Conservation (phyloP, 2,329 filamentous ascomycete species). For the Claviceps arundinis region DNA sequence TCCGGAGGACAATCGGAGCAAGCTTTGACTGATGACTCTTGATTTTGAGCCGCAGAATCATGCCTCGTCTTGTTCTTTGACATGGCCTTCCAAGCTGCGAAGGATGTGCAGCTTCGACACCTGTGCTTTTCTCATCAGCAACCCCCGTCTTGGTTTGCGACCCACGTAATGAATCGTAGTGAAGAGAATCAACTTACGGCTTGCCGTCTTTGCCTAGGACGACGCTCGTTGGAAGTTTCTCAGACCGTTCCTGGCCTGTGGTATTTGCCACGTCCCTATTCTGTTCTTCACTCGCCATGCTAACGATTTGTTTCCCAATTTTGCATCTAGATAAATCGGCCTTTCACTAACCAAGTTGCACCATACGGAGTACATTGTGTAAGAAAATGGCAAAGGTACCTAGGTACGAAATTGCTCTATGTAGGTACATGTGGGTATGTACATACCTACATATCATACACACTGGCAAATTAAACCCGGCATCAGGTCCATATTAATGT, state of each 20-base stretch:
- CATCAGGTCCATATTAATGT: too few species aligned
- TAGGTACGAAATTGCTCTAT: too few species aligned
- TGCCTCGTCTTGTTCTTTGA: constrained; percentile 16
- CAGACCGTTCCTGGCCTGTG: constrained; percentile 23
- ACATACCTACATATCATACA: too few species aligned
- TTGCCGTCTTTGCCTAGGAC: constrained; percentile 72
- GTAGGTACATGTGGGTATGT: too few species aligned
- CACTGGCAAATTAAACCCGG: too few species aligned
- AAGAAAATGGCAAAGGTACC: too few species aligned
- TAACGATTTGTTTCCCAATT: background rate
- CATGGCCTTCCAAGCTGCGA: constrained; percentile 15
- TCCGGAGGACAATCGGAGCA: constrained; percentile 74
- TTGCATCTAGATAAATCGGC: background rate
- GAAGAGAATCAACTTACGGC: constrained; percentile 45
- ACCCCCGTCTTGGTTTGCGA: background rate
- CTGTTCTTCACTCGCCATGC: constrained; percentile 26
- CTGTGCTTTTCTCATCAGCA: constrained; percentile 9
- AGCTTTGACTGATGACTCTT: constrained; percentile 11
- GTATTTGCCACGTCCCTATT: constrained; percentile 15
- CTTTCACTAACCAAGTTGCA: background rate
- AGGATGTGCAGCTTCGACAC: constrained; percentile 21
- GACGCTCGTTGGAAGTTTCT: constrained; percentile 55
- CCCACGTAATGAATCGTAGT: background rate
- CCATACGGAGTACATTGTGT: too few species aligned
- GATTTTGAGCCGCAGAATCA: constrained; percentile 7